Evolutionary conservation across 164 flowering plant genomes (phyloP).

Genomic region (Vitis rotundifolia): DNA sequence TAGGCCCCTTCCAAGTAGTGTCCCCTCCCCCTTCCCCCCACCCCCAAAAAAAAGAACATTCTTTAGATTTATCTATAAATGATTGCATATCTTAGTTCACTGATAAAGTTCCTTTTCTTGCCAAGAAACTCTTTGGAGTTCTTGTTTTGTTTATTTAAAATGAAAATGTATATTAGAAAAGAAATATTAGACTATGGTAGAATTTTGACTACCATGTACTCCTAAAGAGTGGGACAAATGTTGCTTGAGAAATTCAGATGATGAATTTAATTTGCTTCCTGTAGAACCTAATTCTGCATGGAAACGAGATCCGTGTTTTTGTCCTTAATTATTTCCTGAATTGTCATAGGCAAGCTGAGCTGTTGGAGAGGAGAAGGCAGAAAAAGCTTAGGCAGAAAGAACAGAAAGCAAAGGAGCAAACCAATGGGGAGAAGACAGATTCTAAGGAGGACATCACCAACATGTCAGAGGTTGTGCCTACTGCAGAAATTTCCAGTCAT

Average conservation of each 20-base stretch:
- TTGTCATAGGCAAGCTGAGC: conserved; percentile 59
- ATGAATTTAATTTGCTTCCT: background rate
- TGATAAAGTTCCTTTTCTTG: no score
- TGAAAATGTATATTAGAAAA: no score
- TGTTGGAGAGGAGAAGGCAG: conserved; percentile 67
- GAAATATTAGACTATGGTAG: no score
- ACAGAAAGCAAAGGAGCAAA: conserved; percentile 62
- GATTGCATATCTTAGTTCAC: no score
- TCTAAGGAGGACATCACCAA: conserved; percentile 20
- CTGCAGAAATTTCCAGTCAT: conserved; percentile 31
- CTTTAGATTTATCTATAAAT: no score
- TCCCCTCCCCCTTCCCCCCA: no score
- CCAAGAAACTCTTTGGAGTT: no score
- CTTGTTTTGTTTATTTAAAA: no score
- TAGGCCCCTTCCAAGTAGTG: no score
- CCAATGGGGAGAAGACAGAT: conserved; percentile 29
- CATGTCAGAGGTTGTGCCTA: conserved; percentile 22
- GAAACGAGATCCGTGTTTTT: background rate
- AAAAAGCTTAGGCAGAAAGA: conserved; percentile 83
- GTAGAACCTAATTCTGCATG: background rate
- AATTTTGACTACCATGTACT: no score
- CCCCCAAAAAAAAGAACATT: no score
- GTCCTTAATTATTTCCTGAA: background rate
- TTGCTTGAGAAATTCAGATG: background rate
- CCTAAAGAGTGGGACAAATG: no score